phyloP scores from a whole-genome alignment of 345 rosid genomes.

The Excoecaria agallocha region DNA sequence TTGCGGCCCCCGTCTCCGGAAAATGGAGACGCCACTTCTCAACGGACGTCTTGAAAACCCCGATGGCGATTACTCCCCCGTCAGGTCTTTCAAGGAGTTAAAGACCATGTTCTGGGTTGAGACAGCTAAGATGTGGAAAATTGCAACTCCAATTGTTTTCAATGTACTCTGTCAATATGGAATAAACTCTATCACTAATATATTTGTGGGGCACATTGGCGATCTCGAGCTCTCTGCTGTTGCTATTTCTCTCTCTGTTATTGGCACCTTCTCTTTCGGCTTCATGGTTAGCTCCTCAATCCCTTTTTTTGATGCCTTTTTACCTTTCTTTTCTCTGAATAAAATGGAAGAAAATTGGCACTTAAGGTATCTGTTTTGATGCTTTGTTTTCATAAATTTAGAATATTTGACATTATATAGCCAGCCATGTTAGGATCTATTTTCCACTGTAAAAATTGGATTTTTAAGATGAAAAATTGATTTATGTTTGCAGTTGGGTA shows the following conservation, averaged over 20 bases:
- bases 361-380: too few species aligned
- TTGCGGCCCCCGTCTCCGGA: not conserved
- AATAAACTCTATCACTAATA: slow-evolving; percentile 47
- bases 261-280: slow-evolving; percentile 75
- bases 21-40: slow-evolving; percentile 60
- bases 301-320: not conserved
- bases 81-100: slow-evolving; percentile 36
- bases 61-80: slow-evolving; percentile 48
- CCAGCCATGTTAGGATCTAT: not conserved
- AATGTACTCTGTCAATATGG: slow-evolving; percentile 53
- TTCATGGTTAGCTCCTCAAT: slow-evolving; percentile 44
- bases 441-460: not conserved
- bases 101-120: slow-evolving; percentile 46
- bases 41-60: too few species aligned
- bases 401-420: not conserved
- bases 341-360: too few species aligned
- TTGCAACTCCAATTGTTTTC: slow-evolving; percentile 56
- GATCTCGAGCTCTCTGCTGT: slow-evolving; percentile 66
- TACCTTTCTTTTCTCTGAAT: too few species aligned
- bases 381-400: not conserved
- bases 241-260: slow-evolving; percentile 58
- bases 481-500: slow-evolving; percentile 55
- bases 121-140: slow-evolving; percentile 58
- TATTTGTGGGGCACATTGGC: slow-evolving; percentile 69
- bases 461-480: not conserved